Conservation (phyloP, 257 asterid species). For the Solanum corneliomulleri region DNA sequence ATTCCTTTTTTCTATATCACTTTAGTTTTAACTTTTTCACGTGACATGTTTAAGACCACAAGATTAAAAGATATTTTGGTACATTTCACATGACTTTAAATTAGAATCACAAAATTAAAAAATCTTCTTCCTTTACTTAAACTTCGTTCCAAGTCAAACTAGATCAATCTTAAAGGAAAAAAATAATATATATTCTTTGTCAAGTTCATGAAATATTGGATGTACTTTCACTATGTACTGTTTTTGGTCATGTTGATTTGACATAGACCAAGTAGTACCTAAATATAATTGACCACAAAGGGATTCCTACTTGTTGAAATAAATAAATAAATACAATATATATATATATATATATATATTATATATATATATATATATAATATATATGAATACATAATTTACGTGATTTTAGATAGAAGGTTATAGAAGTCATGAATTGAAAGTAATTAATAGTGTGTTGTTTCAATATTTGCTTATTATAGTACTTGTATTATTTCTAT, state of each 20-base stretch:
- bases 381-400: background rate
- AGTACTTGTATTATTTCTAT: background rate
- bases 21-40: too few species aligned
- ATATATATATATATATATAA: too few species aligned
- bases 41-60: too few species aligned
- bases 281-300: background rate
- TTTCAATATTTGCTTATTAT: background rate
- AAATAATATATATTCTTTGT: too few species aligned
- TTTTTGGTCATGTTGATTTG: background rate
- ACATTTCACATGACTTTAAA: too few species aligned
- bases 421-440: background rate
- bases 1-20: fast-evolving
- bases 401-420: background rate
- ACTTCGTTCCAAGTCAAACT: fast-evolving
- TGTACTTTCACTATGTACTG: background rate
- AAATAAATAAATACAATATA: background rate
- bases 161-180: too few species aligned
- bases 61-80: too few species aligned
- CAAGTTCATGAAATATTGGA: background rate
- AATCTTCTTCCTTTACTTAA: fast-evolving
- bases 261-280: background rate
- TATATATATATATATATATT: too few species aligned
- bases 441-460: background rate
- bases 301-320: background rate
- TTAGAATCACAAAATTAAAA: too few species aligned